A percentile compares a stretch with the other conserved stretches of the same genome.
Evolutionary conservation across 768 basidiomycete species (phyloP).

Genomic region (Lactarius vividus): DNA sequence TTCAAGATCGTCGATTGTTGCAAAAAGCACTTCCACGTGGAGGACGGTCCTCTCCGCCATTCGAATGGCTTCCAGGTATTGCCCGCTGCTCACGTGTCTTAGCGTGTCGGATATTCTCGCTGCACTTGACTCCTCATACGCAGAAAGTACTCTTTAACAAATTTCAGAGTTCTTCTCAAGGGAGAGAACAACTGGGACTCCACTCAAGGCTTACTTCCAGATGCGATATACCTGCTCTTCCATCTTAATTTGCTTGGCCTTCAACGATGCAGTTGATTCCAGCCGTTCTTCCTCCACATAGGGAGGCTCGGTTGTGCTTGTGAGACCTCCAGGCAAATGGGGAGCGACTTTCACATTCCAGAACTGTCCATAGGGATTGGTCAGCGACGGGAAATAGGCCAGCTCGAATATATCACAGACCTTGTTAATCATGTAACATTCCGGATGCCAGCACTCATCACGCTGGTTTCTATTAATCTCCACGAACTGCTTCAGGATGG

Average conservation of each 20-base stretch:
- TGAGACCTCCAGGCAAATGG: slow-evolving; percentile 59
- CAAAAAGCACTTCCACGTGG: slow-evolving; percentile 97
- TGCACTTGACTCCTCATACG: slow-evolving; percentile 98
- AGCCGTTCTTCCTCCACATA: slow-evolving; percentile 76
- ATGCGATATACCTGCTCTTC: slow-evolving; percentile 98
- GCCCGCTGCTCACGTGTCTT: slow-evolving; percentile 91
- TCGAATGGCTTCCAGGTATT: slow-evolving; percentile 93
- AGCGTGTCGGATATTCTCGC: slow-evolving; percentile 99
- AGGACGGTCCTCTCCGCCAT: slow-evolving; percentile 99
- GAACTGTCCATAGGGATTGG: slow-evolving; percentile 53
- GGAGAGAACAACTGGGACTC: not conserved
- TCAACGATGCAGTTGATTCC: slow-evolving; percentile 75
- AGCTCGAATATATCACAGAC: slow-evolving; percentile 40
- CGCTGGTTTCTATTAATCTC: slow-evolving; percentile 98
- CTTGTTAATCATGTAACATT: slow-evolving; percentile 99
- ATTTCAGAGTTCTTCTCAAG: slow-evolving; percentile 9
- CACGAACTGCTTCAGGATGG: slow-evolving; percentile 98
- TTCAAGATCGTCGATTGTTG: slow-evolving; percentile 95
- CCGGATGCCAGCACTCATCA: slow-evolving; percentile 99
- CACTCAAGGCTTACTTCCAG: slow-evolving; percentile 75
- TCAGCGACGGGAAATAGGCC: slow-evolving; percentile 8
- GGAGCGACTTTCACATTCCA: slow-evolving; percentile 97
- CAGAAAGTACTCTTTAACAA: slow-evolving; percentile 76
- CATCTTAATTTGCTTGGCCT: slow-evolving; percentile 90
- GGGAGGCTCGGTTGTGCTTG: slow-evolving; percentile 43